Conservation (phyloP, 2,329 filamentous ascomycete species). For the Emergomyces orientalis region DNA sequence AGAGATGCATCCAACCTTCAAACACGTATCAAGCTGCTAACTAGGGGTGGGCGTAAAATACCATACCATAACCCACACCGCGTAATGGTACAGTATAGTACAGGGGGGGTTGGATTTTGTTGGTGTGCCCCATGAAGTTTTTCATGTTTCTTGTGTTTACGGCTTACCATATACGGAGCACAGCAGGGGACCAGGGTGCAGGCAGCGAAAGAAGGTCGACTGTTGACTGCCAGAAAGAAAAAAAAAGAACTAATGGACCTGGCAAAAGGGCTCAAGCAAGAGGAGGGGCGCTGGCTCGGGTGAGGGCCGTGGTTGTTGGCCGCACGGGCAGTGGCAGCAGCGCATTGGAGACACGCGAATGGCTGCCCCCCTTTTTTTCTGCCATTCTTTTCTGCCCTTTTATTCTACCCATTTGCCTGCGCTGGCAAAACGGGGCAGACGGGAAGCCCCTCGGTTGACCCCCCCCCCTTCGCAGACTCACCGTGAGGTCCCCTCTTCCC, state of each 20-base stretch:
- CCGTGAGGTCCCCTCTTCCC: neutral
- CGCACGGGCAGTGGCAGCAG: neutral
- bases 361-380: slow-evolving; percentile 3
- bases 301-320: neutral
- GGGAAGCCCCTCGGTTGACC: neutral
- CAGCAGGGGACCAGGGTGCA: too few relatives aligned
- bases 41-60: too few relatives aligned
- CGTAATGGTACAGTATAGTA: neutral
- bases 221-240: too few relatives aligned
- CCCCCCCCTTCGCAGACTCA: neutral
- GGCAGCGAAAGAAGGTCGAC: too few relatives aligned
- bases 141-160: too few relatives aligned
- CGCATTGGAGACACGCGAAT: neutral
- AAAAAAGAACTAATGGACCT: too few relatives aligned
- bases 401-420: neutral
- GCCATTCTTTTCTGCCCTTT: neutral
- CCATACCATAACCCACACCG: neutral
- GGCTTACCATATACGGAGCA: too few relatives aligned
- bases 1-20: too few relatives aligned
- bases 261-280: too few relatives aligned
- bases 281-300: neutral
- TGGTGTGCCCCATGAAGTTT: too few relatives aligned
- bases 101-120: too few relatives aligned
- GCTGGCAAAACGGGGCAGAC: neutral
- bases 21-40: neutral